A percentile compares a stretch with the other conserved stretches of the same genome.
These are phyloP conservation scores for Ambispora gerdemannii DNA, from an alignment of 192 early-diverging fungal genomes.

Conservation along the genomic window DNA sequence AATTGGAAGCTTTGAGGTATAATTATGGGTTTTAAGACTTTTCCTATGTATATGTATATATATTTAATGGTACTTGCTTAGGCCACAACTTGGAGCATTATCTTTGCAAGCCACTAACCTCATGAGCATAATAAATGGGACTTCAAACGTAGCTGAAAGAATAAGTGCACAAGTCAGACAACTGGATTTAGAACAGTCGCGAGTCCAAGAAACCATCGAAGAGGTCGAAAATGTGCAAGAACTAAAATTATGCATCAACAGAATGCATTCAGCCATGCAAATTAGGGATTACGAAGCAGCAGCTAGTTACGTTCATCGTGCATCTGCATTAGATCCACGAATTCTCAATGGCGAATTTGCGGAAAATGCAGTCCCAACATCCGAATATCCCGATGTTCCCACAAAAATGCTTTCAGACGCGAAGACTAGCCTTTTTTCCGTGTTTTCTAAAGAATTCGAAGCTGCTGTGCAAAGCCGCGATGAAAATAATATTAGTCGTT, in stretches of 20 bases:
- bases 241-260: conserved; percentile 64
- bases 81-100: conserved; percentile 52
- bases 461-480: conserved; percentile 63
- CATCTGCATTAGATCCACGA: conserved; percentile 53
- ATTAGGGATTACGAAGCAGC: conserved; percentile 66
- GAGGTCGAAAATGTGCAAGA: conserved; percentile 76
- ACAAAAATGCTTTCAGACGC: conserved; percentile 56
- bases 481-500: conserved; percentile 76
- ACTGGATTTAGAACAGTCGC: conserved; percentile 76
- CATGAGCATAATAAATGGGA: conserved; percentile 57
- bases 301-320: conserved; percentile 60
- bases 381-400: conserved; percentile 54
- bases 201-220: conserved; percentile 64
- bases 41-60: conserved; percentile 7
- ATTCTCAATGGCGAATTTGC: conserved; percentile 64
- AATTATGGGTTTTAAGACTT: background rate
- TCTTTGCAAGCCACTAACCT: conserved; percentile 47
- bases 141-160: conserved; percentile 69
- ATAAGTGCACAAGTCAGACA: conserved; percentile 84
- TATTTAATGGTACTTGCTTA: conserved; percentile 26
- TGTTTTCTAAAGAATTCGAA: conserved; percentile 79
- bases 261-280: conserved; percentile 61
- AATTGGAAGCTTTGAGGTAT: conserved; percentile 55
- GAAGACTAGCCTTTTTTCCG: conserved; percentile 60
- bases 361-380: conserved; percentile 54